Percentiles rank a stretch among this genome's conserved stretches.
Evolutionary conservation across 106 monocot species (phyloP).

Genomic region (Acanthochlamys bracteata): DNA sequence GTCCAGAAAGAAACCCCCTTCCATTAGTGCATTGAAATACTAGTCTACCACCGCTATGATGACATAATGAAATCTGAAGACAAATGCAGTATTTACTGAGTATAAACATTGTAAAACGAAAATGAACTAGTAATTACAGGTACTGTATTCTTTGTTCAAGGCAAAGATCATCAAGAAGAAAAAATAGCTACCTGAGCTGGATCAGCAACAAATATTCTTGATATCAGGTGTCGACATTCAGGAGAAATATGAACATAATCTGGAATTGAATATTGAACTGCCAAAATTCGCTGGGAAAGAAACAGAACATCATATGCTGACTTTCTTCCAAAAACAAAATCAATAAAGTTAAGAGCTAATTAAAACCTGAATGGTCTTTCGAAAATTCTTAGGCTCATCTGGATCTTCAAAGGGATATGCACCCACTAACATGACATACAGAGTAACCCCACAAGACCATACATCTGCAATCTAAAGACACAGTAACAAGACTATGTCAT

Average conservation of each 20-base stretch:
- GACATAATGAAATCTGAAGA: neutral
- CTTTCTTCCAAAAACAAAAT: too few relatives aligned
- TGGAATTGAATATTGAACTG: slow-evolving; percentile 21
- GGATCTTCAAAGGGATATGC: slow-evolving; percentile 81
- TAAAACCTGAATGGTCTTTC: slow-evolving; percentile 60
- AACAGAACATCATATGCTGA: slow-evolving; percentile 4
- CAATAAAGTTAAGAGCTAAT: neutral
- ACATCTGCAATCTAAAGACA: slow-evolving; percentile 57
- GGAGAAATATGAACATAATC: slow-evolving; percentile 14
- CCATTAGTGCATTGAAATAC: neutral
- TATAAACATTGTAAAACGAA: neutral
- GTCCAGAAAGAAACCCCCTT: too few relatives aligned
- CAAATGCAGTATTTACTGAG: neutral
- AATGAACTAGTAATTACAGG: neutral
- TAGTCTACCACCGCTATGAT: neutral
- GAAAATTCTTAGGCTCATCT: slow-evolving; percentile 59
- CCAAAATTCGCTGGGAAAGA: slow-evolving; percentile 62
- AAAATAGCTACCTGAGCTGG: slow-evolving; percentile 1
- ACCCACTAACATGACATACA: slow-evolving; percentile 78
- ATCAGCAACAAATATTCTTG: slow-evolving; percentile 12
- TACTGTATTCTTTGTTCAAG: neutral
- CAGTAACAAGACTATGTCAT: too few relatives aligned
- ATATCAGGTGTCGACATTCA: slow-evolving; percentile 12
- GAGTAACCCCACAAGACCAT: slow-evolving; percentile 78
- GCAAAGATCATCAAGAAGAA: neutral